Evolutionary conservation across 1,284 basidiomycete genomes (phyloP), one percentile per base, ranked within the genome.

Genomic region (Neolentinus lepideus): DNA sequence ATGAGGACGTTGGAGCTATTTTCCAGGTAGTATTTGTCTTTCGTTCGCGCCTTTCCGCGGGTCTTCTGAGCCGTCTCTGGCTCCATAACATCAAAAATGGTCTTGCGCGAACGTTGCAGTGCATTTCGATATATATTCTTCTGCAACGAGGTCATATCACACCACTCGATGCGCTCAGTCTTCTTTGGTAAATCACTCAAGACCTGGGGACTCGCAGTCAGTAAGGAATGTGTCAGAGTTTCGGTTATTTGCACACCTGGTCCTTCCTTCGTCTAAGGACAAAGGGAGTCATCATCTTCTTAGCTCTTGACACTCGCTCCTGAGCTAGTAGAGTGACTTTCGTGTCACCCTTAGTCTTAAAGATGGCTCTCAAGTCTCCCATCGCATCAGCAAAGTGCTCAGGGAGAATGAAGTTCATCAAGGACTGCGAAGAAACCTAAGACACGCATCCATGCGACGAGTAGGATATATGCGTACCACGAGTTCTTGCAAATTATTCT

Each of bases 201-300:
- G 1, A 99, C 96, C 84, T 96, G 68, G 58, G 57, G 2, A 54
- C 51, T 33, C 27, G 33, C 33, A 14, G 24, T 50, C n/a, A 50
- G 47, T 8, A 24, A 10, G 9, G 4, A 26, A 36, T 21, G 4
- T 22, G 6, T 11, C 51, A 3, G 3, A 52, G 26, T 48, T 2
- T 58, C 55, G 10, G 54, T 48, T 54, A 22, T 31, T 25, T 2
- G 33, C 72, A 53, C 60, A 85, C 90, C 73, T 94, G 90, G 60
- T 94, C 92, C 72, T 99, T 99, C 61, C 95, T 84, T 51, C 97
- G 83, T 22, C 97, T 89, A 21, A 99, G 80, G 26, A 99, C 95
- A 68, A 99, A 99, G 0, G 97, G 97, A 16, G 92, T 95, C 88
- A 99, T 94, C 94, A 99, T 98, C 69, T 91, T 94, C 74, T 98